Evolutionary conservation across 208 protist species (phyloP).

Genomic region (Leishmania tropica): DNA sequence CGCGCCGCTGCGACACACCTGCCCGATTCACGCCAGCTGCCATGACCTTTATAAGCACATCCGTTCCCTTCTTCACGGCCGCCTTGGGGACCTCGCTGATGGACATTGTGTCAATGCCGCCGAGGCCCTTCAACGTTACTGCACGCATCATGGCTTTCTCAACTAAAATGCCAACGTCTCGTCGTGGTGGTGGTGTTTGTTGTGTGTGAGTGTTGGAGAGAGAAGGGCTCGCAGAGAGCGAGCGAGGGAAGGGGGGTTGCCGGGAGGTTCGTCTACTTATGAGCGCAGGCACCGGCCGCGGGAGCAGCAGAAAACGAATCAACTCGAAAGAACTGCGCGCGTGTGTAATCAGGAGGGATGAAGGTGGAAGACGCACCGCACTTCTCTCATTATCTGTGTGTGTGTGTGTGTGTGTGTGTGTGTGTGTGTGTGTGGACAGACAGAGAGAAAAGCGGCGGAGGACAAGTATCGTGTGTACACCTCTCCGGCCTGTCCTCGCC

Average conservation of each 20-base stretch:
- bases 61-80: conserved; percentile 35
- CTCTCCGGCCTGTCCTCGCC: too few species aligned
- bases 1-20: conserved; percentile 76
- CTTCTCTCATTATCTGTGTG: not conserved
- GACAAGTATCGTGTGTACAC: too few species aligned
- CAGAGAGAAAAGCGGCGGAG: too few species aligned
- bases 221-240: not conserved
- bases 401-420: not conserved
- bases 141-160: conserved; percentile 54
- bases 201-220: not conserved
- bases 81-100: conserved; percentile 50
- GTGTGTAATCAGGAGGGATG: too few species aligned
- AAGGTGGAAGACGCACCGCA: not conserved
- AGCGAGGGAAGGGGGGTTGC: not conserved
- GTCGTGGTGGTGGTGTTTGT: not conserved
- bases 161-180: not conserved
- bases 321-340: not conserved
- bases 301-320: not conserved
- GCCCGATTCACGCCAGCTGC: conserved; percentile 88
- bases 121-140: conserved; percentile 70
- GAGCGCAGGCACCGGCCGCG: not conserved
- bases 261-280: not conserved
- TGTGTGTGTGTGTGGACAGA: not conserved
- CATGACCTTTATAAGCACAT: conserved; percentile 87
- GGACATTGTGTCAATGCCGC: conserved; percentile 49